phyloP scores from a whole-genome alignment of 2,329 filamentous ascomycete species.

The Phaeoacremonium minimum region DNA sequence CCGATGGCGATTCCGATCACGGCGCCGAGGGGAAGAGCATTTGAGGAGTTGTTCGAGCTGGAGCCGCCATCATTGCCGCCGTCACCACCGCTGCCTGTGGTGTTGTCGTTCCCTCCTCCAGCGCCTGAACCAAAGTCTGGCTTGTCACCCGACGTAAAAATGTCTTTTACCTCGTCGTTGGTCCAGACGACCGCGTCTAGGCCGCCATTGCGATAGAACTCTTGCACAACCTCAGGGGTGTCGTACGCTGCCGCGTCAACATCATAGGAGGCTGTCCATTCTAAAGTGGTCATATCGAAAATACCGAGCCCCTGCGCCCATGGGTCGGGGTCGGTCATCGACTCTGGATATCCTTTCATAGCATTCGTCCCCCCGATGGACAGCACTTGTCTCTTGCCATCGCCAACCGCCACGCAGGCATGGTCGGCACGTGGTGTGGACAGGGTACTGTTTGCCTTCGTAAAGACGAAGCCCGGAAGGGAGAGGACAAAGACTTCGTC shows the following conservation, averaged over 20 bases:
- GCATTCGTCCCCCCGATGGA: constrained; percentile 28
- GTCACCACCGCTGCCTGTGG: neutral
- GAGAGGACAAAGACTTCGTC: constrained; percentile 29
- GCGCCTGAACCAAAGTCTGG: neutral
- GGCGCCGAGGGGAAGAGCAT: neutral
- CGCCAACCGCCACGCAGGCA: constrained; percentile 27
- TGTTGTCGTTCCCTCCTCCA: neutral
- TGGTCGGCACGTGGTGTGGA: constrained; percentile 21
- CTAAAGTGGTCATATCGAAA: constrained; percentile 30
- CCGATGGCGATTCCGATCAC: neutral
- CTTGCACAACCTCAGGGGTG: constrained; percentile 20
- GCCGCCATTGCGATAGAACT: constrained; percentile 26
- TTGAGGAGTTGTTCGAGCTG: neutral
- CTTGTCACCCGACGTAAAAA: constrained; percentile 13
- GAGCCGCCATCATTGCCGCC: neutral
- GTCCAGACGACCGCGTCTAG: constrained; percentile 20
- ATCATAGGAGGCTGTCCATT: constrained; percentile 27
- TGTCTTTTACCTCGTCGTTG: constrained; percentile 13
- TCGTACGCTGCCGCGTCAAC: constrained; percentile 26
- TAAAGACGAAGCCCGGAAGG: constrained; percentile 31
- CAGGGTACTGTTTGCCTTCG: constrained; percentile 17
- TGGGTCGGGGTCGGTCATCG: constrained; percentile 20
- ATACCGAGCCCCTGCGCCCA: constrained; percentile 31
- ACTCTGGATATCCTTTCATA: constrained; percentile 13
- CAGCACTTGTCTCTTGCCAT: constrained; percentile 30